A percentile compares a stretch with the other conserved stretches of the same genome.
Evolutionary conservation across 129 eudicot genomes (phyloP).

Genomic region (Artemisia argyi): DNA sequence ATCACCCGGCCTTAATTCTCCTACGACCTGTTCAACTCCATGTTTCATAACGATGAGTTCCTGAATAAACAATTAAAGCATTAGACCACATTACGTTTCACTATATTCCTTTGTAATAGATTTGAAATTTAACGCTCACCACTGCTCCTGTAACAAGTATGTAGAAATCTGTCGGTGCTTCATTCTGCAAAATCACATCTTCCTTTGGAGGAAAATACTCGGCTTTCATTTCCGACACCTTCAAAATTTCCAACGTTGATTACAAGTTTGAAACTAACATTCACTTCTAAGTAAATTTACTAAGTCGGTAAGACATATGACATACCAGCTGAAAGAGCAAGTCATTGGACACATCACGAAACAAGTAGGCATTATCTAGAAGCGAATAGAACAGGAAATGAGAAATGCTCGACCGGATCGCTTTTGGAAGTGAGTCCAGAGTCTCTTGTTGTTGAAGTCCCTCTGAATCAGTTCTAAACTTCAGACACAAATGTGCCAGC

Average conservation of each 20-base stretch:
- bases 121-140: conserved; percentile 36
- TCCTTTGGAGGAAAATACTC: conserved; percentile 88
- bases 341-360: conserved; percentile 62
- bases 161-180: conserved; percentile 82
- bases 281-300: not conserved
- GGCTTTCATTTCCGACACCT: conserved; percentile 85
- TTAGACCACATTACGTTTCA: not conserved
- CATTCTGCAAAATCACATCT: conserved; percentile 80
- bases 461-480: conserved; percentile 62
- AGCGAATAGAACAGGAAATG: conserved; percentile 52
- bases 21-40: conserved; percentile 67
- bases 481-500: conserved; percentile 62
- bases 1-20: conserved; percentile 57
- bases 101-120: not conserved
- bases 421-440: conserved; percentile 69
- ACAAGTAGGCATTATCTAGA: conserved; percentile 67
- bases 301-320: not conserved
- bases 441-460: conserved; percentile 78
- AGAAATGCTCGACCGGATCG: conserved; percentile 64
- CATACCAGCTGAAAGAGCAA: conserved; percentile 72
- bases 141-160: conserved; percentile 79
- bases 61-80: conserved; percentile 36
- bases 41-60: conserved; percentile 59
- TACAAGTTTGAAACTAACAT: not conserved
- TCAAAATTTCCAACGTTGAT: not conserved